Percentiles rank a stretch among this genome's conserved stretches.
Evolutionary conservation across 352 stramenopile species (phyloP).

Genomic region (Pythium brassicae): DNA sequence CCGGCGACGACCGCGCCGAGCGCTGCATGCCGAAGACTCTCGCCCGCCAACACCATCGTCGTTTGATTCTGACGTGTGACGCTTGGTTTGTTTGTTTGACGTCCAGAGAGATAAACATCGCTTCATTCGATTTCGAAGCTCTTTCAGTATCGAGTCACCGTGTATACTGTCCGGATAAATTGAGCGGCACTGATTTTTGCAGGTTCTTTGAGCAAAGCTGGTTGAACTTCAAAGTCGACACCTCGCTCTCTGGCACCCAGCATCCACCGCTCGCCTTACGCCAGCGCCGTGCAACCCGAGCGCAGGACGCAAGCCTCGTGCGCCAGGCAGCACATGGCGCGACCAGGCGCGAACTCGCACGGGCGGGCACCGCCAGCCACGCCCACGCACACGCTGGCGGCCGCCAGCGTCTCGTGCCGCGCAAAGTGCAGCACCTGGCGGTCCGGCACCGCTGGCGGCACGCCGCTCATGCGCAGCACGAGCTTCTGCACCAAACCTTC

Average conservation of each 20-base stretch:
- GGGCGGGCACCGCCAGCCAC: slow-evolving; percentile 33
- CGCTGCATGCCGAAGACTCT: slow-evolving; percentile 36
- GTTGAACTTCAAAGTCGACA: no score
- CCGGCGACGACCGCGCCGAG: slow-evolving; percentile 26
- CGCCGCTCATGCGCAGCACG: slow-evolving; percentile 34
- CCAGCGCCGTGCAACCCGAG: slow-evolving; percentile 36
- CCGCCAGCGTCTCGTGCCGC: slow-evolving; percentile 23
- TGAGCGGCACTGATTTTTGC: no score
- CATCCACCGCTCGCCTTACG: slow-evolving; percentile 8
- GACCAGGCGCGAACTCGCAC: slow-evolving; percentile 59
- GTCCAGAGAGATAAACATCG: neutral
- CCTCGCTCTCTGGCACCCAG: no score
- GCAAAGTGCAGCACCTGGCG: slow-evolving; percentile 54
- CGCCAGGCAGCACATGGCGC: slow-evolving; percentile 71
- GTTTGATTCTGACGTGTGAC: no score
- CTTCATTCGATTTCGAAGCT: no score
- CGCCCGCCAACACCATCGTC: slow-evolving; percentile 14
- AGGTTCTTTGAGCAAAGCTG: neutral
- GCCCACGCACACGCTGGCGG: slow-evolving; percentile 31
- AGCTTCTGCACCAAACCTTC: neutral
- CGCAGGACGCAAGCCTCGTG: slow-evolving; percentile 67
- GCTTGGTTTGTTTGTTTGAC: neutral
- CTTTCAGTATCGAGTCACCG: no score
- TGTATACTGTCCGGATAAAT: no score
- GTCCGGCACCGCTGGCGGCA: slow-evolving; percentile 37